Percentiles rank a stretch among this genome's conserved stretches.
Conservation (phyloP, 352 stramenopile genomes). For the Discostella stelligera region DNA sequence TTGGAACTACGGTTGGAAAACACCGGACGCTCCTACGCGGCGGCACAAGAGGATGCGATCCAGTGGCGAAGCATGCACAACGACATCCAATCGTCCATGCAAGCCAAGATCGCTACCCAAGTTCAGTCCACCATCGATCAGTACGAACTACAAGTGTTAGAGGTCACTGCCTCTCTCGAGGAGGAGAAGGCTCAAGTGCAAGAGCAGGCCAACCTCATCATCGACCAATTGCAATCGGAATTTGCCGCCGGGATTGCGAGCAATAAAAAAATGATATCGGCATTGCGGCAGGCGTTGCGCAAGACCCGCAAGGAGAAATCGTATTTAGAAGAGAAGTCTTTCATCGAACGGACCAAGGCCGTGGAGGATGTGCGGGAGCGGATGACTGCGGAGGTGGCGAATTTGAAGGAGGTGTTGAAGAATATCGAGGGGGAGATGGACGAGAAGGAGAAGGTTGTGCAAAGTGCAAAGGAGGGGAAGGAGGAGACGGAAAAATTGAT, state of each 20-base stretch:
- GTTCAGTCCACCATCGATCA: not conserved
- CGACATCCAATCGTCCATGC: not conserved
- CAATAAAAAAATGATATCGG: conserved; percentile 30
- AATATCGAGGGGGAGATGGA: conserved; percentile 33
- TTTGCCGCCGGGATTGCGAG: conserved; percentile 7
- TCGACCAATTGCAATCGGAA: conserved; percentile 5
- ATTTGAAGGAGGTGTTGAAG: conserved; percentile 39
- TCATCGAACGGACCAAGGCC: conserved; percentile 2
- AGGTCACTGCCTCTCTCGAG: conserved; percentile 8
- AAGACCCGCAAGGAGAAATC: conserved; percentile 29
- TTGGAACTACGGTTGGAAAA: conserved; percentile 11
- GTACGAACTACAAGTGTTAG: conserved; percentile 12
- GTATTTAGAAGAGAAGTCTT: not conserved
- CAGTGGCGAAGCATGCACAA: conserved; percentile 14
- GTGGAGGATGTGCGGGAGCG: conserved; percentile 22
- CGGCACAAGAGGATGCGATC: conserved; percentile 14
- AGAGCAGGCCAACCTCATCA: not conserved
- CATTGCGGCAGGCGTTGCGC: conserved; percentile 11
- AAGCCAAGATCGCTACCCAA: not conserved
- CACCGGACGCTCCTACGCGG: not conserved
- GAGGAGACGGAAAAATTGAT: conserved; percentile 40
- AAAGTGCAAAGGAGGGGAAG: conserved; percentile 4
- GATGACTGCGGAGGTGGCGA: conserved; percentile 39
- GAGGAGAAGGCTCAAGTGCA: not conserved
- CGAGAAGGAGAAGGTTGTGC: conserved; percentile 20